Base-by-base conservation (phyloP, 2,329 filamentous ascomycete genomes). In the Exophiala calicioides region DNA sequence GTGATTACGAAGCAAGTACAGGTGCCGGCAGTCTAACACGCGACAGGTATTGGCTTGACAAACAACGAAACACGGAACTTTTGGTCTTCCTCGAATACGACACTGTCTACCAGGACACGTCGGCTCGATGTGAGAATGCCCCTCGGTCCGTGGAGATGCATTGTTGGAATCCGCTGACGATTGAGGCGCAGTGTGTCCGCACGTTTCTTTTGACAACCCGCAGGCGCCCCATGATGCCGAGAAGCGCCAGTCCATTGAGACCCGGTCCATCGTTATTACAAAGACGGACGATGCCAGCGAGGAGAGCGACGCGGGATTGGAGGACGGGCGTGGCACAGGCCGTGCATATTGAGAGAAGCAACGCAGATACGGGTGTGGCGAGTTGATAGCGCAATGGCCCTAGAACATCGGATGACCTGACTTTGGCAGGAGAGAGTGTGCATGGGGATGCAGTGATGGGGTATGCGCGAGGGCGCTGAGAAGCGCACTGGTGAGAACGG, bases 21-120 rank as follows among this genome's bases (percentile, higher is more conserved):
- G n/a, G n/a, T n/a, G n/a, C n/a, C n/a, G n/a, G n/a, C n/a, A n/a
- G n/a, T n/a, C 26, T 37, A 27, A 36, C 10, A 8, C 20, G 26
- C 16, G 13, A 13, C 19, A 56, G 53, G 53, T 62, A 48, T 43
- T 63, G 58, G 58, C 43, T 62, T 4, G 44, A 53, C 4, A 52
- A 58, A 24, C 58, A 60, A 34, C 59, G 36, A 3, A 42, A 44
- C 3, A 32, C 40, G 0, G 60, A 63, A 26, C 55, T 53, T 7
- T 58, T 56, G 32, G 30, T 50, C 1, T 58, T 63, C 37, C 47
- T 58, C 15, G 31, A 21, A 6, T 45, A 23, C 31, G 40, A 45
- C 23, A 40, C 31, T 9, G 13, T 33, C n/a, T 18, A 21, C 12
- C 15, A 40, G 27, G 30, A 21, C 7, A 13, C 12, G 12, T 18